Conservation (phyloP, 2,329 filamentous ascomycete species). For the Herpotrichia juniperi region DNA sequence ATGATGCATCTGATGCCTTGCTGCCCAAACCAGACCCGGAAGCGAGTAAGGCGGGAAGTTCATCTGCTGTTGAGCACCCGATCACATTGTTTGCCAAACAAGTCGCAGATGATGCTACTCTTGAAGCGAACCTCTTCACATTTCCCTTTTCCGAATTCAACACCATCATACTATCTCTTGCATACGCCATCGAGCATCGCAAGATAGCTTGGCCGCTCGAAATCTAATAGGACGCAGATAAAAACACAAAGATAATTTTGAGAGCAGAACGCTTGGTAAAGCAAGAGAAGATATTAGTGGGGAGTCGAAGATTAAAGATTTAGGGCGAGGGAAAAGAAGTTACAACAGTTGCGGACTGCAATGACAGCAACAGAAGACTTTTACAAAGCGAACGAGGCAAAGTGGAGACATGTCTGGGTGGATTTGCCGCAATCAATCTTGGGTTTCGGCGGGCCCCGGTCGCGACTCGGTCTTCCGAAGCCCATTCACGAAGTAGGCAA, state of each 20-base stretch:
- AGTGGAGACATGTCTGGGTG: conserved; percentile 4
- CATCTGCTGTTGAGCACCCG: conserved; percentile 11
- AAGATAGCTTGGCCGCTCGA: not conserved
- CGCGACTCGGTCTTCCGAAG: not conserved
- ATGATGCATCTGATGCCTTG: conserved; percentile 12
- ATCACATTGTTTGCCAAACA: conserved; percentile 15
- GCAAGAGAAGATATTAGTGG: not conserved
- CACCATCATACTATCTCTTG: conserved; percentile 1
- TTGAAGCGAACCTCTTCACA: conserved; percentile 14
- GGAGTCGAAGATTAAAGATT: not conserved
- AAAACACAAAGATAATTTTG: not conserved
- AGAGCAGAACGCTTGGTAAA: not conserved
- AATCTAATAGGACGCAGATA: not conserved
- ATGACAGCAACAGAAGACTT: not conserved
- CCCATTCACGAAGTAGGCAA: not conserved
- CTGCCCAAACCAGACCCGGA: conserved; percentile 9
- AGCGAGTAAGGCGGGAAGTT: conserved; percentile 6
- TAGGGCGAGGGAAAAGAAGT: not conserved
- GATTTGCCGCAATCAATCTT: conserved; percentile 3
- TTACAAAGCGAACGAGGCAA: not conserved
- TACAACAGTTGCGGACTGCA: not conserved
- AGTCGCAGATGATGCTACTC: conserved; percentile 19
- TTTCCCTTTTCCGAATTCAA: conserved; percentile 5
- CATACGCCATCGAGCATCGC: conserved; percentile 1
- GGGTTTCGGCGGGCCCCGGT: not conserved